A percentile compares a stretch with the other conserved stretches of the same genome.
Evolutionary conservation across 2,329 filamentous ascomycete genomes (phyloP).

Genomic region (Cladobotryum protrusum): DNA sequence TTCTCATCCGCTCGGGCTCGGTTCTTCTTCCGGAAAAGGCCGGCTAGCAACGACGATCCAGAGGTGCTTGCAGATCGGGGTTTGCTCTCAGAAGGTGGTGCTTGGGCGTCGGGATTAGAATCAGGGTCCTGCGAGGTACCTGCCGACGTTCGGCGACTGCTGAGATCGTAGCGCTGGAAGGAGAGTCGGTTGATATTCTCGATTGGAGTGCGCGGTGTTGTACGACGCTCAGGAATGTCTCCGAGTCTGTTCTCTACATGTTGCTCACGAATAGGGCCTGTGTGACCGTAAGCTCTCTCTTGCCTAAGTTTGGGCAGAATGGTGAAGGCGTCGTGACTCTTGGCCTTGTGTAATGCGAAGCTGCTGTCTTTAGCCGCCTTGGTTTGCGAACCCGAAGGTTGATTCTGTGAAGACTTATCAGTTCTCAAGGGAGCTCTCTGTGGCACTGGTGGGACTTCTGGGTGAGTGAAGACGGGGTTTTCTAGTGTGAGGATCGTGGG

Average conservation of each 20-base stretch:
- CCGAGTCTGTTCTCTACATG: not conserved
- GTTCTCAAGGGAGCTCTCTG: not conserved
- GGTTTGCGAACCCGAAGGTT: not conserved
- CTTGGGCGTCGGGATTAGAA: too few species aligned
- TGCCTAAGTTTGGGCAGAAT: slow-evolving; percentile 14
- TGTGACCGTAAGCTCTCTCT: not conserved
- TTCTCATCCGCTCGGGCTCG: slow-evolving; percentile 5
- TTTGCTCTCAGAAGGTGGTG: not conserved
- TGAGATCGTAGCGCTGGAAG: slow-evolving; percentile 10
- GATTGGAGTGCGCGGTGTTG: not conserved
- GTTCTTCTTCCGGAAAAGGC: slow-evolving; percentile 21
- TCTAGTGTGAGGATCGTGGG: not conserved
- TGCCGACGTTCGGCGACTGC: slow-evolving; percentile 4
- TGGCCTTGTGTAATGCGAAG: slow-evolving; percentile 18
- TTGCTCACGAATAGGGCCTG: not conserved
- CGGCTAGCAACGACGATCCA: slow-evolving; percentile 17
- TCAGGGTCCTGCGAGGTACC: too few species aligned
- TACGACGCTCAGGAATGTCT: slow-evolving; percentile 2
- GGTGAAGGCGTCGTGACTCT: slow-evolving; percentile 16
- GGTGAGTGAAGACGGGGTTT: slow-evolving; percentile 1
- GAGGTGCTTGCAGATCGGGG: not conserved
- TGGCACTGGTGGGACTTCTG: not conserved
- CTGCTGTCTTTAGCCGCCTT: slow-evolving; percentile 13
- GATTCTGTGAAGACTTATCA: not conserved
- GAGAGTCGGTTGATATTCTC: slow-evolving; percentile 6